Conservation (phyloP, 2,329 filamentous ascomycete species). For the Apiospora hydei region DNA sequence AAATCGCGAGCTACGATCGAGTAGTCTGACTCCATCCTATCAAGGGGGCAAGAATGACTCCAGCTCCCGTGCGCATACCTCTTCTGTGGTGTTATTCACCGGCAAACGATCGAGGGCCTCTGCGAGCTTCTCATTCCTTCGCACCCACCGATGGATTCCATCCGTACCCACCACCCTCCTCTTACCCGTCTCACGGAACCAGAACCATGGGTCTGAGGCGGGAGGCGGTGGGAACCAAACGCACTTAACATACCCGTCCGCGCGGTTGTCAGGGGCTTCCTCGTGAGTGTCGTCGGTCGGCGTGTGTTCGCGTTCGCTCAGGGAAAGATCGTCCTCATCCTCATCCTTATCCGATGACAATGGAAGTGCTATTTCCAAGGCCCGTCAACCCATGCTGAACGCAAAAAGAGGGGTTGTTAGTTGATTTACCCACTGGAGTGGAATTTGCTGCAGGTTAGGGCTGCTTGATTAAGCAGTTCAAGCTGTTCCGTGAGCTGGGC, state of each 20-base stretch:
- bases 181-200: background rate
- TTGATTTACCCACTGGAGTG: background rate
- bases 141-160: too few relatives aligned
- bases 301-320: background rate
- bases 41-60: background rate
- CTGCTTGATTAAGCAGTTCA: conserved; percentile 46
- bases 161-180: too few relatives aligned
- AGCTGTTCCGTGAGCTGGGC: conserved; percentile 47
- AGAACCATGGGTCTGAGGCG: background rate
- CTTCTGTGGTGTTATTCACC: background rate
- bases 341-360: background rate
- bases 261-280: too few relatives aligned
- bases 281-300: background rate
- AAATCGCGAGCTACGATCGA: background rate
- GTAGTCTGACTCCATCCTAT: background rate
- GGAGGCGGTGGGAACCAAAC: background rate
- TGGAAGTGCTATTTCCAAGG: background rate
- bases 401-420: background rate
- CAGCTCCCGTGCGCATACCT: background rate
- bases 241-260: too few relatives aligned
- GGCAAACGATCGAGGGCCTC: background rate
- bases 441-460: conserved; percentile 48
- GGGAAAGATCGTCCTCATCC: background rate
- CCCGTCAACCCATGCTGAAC: background rate
- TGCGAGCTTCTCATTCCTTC: too few relatives aligned